Base-by-base conservation (phyloP, 2,329 filamentous ascomycete species). In the Camillea tinctor region DNA sequence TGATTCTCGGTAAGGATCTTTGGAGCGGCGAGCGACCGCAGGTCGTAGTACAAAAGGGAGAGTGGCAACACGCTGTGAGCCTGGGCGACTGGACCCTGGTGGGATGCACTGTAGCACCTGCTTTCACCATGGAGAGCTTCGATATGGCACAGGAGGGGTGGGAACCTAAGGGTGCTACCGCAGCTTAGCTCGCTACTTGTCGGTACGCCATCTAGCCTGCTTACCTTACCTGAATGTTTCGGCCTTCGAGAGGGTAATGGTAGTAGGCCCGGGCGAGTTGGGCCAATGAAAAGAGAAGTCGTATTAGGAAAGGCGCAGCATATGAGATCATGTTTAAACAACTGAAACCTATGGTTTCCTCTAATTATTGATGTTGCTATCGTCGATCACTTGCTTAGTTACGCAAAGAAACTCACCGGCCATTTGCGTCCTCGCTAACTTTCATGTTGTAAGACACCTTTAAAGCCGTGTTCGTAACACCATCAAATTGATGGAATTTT, bases 11-110 rank as follows among this genome's bases (percentile, higher is more conserved):
- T 2, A 67, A 69, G 3, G 74, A 81, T 51, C 57, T 82, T 20
- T 73, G 73, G 57, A 54, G 62, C 0, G 74, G 73, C 6, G 71
- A 82, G 66, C 61, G 69, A 15, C 80, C 80, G 7, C 80, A 82
- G 72, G 71, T 77, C 3, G 69, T 76, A 1, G 71, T 82, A 1
- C 65, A 71, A 40, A 71, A 70, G 56, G 67, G 71, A n/a, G 74
- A 77, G 68, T 82, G 80, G 80, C 80, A 82, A 73, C 71, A 76
- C 40, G 80, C 79, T 5, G 20, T 68, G 60, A 79, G 76, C 54
- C 60, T 76, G 24, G 80, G 80, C 1, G 72, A 76, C 3, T 83
- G 80, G 80, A 81, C 80, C 1, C 71, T 83, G 2, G 79, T 82
- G 0, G 80, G 76, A 8, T 71, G 69, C 48, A 54, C 66, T 0